Percentiles rank a stretch among this genome's conserved stretches.
Conservation (phyloP, 2,329 filamentous ascomycete genomes). For the Cyphellophora attinorum region DNA sequence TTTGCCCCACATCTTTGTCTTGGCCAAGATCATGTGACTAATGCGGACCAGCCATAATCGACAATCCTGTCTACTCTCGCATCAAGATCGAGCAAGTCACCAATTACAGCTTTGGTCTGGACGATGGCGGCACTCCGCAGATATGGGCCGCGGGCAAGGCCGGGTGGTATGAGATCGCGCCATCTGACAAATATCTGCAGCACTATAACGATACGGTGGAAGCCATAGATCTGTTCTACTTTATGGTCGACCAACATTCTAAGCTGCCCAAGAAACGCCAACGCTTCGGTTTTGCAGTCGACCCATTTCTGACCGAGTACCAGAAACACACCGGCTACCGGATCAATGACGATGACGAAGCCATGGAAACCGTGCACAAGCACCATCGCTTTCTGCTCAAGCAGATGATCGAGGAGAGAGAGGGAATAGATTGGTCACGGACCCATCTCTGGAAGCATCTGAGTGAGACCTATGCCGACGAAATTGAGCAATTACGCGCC, state of each 20-base stretch:
- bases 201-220: slow-evolving; percentile 47
- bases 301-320: slow-evolving; percentile 18
- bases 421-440: slow-evolving; percentile 34
- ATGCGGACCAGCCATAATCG: slow-evolving; percentile 26
- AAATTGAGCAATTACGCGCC: slow-evolving; percentile 14
- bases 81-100: slow-evolving; percentile 40
- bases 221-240: slow-evolving; percentile 52
- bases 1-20: slow-evolving; percentile 4
- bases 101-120: slow-evolving; percentile 39
- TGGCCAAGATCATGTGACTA: slow-evolving; percentile 28
- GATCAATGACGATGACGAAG: slow-evolving; percentile 33
- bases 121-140: slow-evolving; percentile 45
- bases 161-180: slow-evolving; percentile 52
- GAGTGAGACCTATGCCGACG: slow-evolving; percentile 27
- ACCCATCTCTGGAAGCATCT: slow-evolving; percentile 35
- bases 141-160: slow-evolving; percentile 54
- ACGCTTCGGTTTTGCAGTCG: slow-evolving; percentile 15
- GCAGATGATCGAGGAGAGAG: slow-evolving; percentile 36
- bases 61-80: slow-evolving; percentile 23
- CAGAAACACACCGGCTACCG: slow-evolving; percentile 19
- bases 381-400: slow-evolving; percentile 36
- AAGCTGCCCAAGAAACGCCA: slow-evolving; percentile 20
- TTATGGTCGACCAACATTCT: slow-evolving; percentile 48
- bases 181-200: slow-evolving; percentile 41
- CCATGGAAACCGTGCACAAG: slow-evolving; percentile 35